Evolutionary conservation across 2,329 filamentous ascomycete genomes (phyloP), one percentile per base, ranked within the genome.

Genomic region (Anthostomella pinea): DNA sequence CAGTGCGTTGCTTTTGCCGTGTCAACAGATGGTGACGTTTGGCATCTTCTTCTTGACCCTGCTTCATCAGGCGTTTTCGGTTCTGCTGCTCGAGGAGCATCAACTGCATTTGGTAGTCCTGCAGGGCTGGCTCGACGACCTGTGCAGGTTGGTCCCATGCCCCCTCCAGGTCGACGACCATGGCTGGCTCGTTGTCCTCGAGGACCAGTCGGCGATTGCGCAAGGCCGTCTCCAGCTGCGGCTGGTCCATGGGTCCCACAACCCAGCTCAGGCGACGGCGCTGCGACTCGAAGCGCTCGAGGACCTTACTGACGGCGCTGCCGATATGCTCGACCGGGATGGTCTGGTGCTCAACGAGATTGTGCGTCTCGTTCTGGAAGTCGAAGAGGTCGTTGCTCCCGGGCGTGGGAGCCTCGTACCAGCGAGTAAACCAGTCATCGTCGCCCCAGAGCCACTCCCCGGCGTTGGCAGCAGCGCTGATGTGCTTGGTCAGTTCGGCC

Each of bases 21-120:
- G 21, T 23, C 24, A 26, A 7, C 21, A 23, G 21, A 23, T 8
- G 11, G 11, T 7, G 21, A 23, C 21, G 8, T 8, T 23, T 7
- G 21, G 8, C 7, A 7, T 11, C 21, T 23, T 7, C 21, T 11
- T 11, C 21, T 11, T 23, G 17, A 5, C 18, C n/a, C n/a, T n/a
- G n/a, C n/a, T n/a, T n/a, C 57, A 78, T 67, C 44, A 79, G 59
- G 20, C 75, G 65, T 57, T 78, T 78, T 63, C 77, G 79, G 54
- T 79, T 79, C 56, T 79, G 75, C 55, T 79, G 75, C 56, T 79
- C 75, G 26, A 79, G 66, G 28, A 79, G 59, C 75, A 78, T 78
- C 48, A 79, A 63, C 52, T 79, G 74, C 73, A 78, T 77, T 58
- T 79, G 74, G 51, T 80, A 79, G 54, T 80, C 75, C 56, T 78